A percentile compares a stretch with the other conserved stretches of the same genome.
These are phyloP conservation scores for Fusarium hostae DNA, from an alignment of 2,329 filamentous ascomycete genomes.

Conservation along the genomic window DNA sequence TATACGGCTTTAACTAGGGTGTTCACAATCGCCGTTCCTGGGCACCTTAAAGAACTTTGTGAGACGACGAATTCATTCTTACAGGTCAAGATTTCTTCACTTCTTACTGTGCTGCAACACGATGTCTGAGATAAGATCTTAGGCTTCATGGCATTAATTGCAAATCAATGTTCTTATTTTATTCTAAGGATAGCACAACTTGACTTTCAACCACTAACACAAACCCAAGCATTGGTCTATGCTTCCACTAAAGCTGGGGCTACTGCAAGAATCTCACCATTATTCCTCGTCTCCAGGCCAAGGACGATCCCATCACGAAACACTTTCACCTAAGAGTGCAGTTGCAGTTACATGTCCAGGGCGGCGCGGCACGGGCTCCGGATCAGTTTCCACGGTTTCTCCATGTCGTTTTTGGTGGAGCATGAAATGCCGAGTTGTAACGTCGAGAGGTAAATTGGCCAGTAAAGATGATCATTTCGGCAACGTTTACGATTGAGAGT, in stretches of 20 bases:
- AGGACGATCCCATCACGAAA: constrained; percentile 42
- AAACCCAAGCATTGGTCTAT: not conserved
- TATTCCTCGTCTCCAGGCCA: constrained; percentile 1
- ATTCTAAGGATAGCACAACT: not conserved
- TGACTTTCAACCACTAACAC: not conserved
- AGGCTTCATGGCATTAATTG: not conserved
- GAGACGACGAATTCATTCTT: not conserved
- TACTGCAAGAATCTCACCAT: constrained; percentile 23
- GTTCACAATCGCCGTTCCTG: constrained; percentile 7
- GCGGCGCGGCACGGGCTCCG: constrained; percentile 20
- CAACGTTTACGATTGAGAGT: constrained; percentile 13
- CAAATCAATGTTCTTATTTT: not conserved
- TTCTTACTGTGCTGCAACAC: not conserved
- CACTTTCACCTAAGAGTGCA: constrained; percentile 43
- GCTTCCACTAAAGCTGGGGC: not conserved
- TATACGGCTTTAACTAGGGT: not conserved
- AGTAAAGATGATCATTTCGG: constrained; percentile 10
- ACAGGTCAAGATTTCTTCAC: not conserved
- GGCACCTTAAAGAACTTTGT: not conserved
- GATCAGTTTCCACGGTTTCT: constrained; percentile 16
- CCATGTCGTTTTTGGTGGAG: constrained; percentile 5
- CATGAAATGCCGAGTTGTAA: constrained; percentile 5
- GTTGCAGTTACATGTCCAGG: constrained; percentile 12
- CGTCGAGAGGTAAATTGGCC: constrained; percentile 4
- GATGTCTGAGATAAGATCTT: constrained; percentile 26